Percentiles rank a stretch among this genome's conserved stretches.
Evolutionary conservation across 805 yeast genomes (phyloP).

Genomic region (Kodamaea kaohsiungensis): DNA sequence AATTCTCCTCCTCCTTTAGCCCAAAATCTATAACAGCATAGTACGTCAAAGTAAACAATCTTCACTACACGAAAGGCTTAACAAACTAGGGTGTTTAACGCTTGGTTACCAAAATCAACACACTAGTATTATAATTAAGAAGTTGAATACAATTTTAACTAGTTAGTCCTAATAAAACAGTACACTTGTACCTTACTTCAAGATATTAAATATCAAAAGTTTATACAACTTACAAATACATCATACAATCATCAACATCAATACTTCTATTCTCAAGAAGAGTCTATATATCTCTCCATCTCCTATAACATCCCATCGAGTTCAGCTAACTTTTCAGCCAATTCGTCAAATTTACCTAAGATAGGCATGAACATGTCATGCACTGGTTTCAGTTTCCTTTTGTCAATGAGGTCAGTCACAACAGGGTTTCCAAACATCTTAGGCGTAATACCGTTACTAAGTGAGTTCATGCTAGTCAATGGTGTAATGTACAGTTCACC

Average conservation of each 20-base stretch:
- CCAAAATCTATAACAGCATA: no score
- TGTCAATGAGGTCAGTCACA: conserved; percentile 17
- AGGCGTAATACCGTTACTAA: conserved; percentile 16
- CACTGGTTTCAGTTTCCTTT: conserved; percentile 38
- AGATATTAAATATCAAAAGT: no score
- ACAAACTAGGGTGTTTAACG: no score
- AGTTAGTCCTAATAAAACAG: no score
- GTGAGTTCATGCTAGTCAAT: conserved; percentile 37
- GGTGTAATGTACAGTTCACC: conserved; percentile 27
- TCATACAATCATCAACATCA: not conserved
- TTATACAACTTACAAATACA: no score
- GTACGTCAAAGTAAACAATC: no score
- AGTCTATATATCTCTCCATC: not conserved
- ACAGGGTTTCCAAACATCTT: conserved; percentile 3
- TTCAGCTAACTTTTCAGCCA: conserved; percentile 44
- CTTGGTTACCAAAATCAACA: no score
- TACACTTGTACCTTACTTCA: no score
- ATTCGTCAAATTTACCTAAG: conserved; percentile 47
- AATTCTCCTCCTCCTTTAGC: no score
- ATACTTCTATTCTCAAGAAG: not conserved
- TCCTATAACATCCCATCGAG: conserved; percentile 24
- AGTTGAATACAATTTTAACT: no score
- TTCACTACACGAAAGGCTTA: no score
- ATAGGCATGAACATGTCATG: conserved; percentile 60
- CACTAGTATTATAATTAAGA: no score